Evolutionary conservation across 441 rosid genomes (phyloP), one percentile per base, ranked within the genome.

Genomic region (Pelargonium citronellum): DNA sequence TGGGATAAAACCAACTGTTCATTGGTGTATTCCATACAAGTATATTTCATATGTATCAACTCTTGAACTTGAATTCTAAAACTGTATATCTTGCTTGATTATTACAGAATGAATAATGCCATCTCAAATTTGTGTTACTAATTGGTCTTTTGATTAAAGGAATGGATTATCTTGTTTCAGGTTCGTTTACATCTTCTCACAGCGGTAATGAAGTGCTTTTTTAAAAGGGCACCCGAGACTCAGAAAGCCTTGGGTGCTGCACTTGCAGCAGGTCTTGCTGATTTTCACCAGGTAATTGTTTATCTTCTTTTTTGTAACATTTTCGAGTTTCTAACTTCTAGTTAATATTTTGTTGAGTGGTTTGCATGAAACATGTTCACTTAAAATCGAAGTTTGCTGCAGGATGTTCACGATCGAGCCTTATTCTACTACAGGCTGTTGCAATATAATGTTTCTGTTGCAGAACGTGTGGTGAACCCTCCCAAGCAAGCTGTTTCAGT

Each of bases 331-430:
- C 15, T 43, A 62, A 65, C 60, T 47, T 68, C 41, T 43, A 46
- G 53, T 20, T 71, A 46, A 2, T 60, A 37, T 67, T 66, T 53
- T 46, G 7, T 13, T 51, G 37, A 44, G 13, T 62, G 27, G 9
- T 67, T 67, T 71, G 46, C 73, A 64, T 17, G 24, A 24, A 60
- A 61, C 74, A 71, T 37, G 67, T 69, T 44, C 63, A 63, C 65
- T 76, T 74, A 67, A 80, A 70, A 55, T 39, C 66, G 58, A 2
- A 53, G 66, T 73, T 73, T 72, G 72, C 76, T 79, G 79, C 90
- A 95, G 99, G 99, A 95, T 82, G 97, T 95, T 82, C 99, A 95
- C 75, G 99, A 95, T 76, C 84, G 98, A 79, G 96, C 99, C 80
- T 80, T 95, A 79, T 90, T 91, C 88, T 95, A 95, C 86, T 90